These are phyloP conservation scores for Pseudogymnoascus sp. DNA, from an alignment of 2,329 filamentous ascomycete genomes.

Conservation along the genomic window DNA sequence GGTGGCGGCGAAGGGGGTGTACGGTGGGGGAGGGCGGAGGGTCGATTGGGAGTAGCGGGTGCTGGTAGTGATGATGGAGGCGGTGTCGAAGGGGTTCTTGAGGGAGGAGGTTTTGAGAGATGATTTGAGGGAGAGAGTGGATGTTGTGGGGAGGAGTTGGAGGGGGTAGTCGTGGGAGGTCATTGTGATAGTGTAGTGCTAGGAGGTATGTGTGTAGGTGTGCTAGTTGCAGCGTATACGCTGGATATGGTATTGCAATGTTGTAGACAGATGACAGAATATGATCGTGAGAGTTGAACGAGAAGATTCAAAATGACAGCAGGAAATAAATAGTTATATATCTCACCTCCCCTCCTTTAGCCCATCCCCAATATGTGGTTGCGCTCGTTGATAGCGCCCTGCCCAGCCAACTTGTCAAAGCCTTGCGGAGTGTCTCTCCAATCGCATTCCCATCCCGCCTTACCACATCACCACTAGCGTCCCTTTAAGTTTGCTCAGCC, in stretches of 20 bases:
- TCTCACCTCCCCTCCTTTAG: not conserved
- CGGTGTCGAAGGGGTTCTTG: not conserved
- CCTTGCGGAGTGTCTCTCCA: not conserved
- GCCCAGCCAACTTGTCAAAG: not conserved
- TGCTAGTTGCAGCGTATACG: not conserved
- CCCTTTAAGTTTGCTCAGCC: not conserved
- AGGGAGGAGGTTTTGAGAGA: not conserved
- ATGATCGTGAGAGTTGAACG: not conserved
- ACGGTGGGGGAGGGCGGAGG: not conserved
- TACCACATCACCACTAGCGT: not conserved
- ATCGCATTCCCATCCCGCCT: no score
- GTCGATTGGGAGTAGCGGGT: not conserved
- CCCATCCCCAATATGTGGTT: no score
- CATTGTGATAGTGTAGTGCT: not conserved
- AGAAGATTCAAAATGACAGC: not conserved
- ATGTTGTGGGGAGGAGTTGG: not conserved
- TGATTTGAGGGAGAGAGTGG: not conserved
- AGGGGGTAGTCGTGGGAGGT: not conserved
- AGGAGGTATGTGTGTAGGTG: not conserved
- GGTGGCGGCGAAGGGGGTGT: conserved; percentile 34
- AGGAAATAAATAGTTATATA: not conserved
- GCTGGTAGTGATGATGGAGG: not conserved
- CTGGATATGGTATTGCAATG: not conserved
- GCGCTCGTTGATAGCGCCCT: no score
- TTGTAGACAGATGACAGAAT: not conserved